Base-by-base conservation (phyloP, 1,284 basidiomycete species). In the Blastosporella zonata region DNA sequence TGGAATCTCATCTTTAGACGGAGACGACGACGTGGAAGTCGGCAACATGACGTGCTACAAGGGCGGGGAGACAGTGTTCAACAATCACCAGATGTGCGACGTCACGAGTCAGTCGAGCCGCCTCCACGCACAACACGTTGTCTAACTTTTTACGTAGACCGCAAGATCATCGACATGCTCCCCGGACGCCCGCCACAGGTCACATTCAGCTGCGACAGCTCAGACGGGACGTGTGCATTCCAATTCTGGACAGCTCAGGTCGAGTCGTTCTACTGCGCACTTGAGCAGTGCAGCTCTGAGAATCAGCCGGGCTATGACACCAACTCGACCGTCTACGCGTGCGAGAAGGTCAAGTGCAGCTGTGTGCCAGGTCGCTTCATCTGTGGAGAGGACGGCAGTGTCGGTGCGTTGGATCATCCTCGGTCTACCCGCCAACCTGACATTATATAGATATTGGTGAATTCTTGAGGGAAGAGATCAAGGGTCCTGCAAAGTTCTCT, bases 221-320 rank as follows among this genome's bases (percentile, higher is more conserved):
- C 58, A 0, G 70, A 72, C 8, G 69, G 69, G n/a, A 79, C 81
- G 1, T 97, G 94, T 64, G 81, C 84, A 34, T 97, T 97, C 76
- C 93, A 98, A 67, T 99, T 99, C 73, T 99, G 95, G 95, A 93
- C 94, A 6, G 93, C 90, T 6, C 78, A 87, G 57, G 79, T 92
- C 48, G 95, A 99, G 65, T 95, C 92, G 0, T 98, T 99, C 70
- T 98, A 97, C 68, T 99, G 96, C 68, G 82, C 82, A 10, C 76
- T 99, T 35, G 77, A 87, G 34, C 58, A 71, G 4, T 95, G 92
- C 63, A 62, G 61, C 3, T 83, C 82, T 2, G 66, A 68, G n/a
- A 61, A 63, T 2, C 65, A 72, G 34, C 62, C 71, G 1, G 82
- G 77, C 2, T 84, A 86, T 59, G 81, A 87, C 50, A 70, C 70